Evolutionary conservation across 441 rosid species (phyloP), one percentile per base, ranked within the genome.

Genomic region (Bruguiera hainesii): DNA sequence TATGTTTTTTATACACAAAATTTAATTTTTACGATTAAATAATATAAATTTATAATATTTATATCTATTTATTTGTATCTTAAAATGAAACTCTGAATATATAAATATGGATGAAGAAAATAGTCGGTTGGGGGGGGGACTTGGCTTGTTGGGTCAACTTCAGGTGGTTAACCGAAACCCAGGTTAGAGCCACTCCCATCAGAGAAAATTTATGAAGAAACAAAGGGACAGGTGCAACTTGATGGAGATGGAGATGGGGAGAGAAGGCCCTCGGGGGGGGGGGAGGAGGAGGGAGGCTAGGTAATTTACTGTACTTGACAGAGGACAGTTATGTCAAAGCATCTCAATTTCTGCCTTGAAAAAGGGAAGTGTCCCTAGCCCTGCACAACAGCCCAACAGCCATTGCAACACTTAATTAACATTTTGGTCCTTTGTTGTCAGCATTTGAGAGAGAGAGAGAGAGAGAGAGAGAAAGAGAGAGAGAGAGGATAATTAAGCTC

Each of bases 141-240:
- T 61, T 29, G 66, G 77, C 77, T 70, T 68, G 81, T 65, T 55
- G 79, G 82, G 86, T 82, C 86, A 80, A 79, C 84, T 73, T 86
- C 85, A 82, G 82, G 78, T 68, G 79, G 79, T 78, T 80, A 79
- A 65, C 75, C 70, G 59, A 75, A 78, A 68, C 73, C 76, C 61
- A 73, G 72, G 70, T 73, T 76, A 66, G 64, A 60, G 39, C 59
- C 35, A 29, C 20, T 50, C 56, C 39, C 11, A 16, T 23, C 29
- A 16, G 23, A 35, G 63, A 58, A 57, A 29, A n/a, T 13, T 19
- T 21, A 13, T 42, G 29, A 39, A 51, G 1, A 33, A 35, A 30
- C 16, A 49, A 49, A 18, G n/a, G 18, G 3, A 42, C 37, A 49
- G 51, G 16, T 18, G 58, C 13, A n/a, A 20, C 9, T 18, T 23